Evolutionary conservation across 139 green algal genomes (phyloP).

Genomic region (Nannochloris sp.): DNA sequence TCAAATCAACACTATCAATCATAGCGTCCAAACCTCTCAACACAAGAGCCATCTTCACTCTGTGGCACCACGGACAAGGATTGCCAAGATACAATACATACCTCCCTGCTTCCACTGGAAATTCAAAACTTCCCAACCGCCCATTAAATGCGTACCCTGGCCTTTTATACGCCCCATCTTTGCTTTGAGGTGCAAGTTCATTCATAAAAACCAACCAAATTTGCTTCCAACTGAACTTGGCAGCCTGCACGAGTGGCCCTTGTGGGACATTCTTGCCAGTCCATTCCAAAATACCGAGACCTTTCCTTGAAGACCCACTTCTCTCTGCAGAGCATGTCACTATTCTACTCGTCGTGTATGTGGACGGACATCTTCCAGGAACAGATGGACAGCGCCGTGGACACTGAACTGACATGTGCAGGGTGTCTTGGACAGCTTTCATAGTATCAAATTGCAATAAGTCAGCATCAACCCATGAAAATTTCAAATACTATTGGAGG

Average conservation of each 20-base stretch:
- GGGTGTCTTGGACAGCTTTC: too few species aligned
- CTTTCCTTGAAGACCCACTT: conserved; percentile 4
- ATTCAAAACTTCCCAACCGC: conserved; percentile 40
- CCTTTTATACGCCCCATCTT: conserved; percentile 59
- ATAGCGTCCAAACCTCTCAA: conserved; percentile 39
- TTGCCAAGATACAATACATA: conserved; percentile 90
- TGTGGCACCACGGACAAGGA: conserved; percentile 93
- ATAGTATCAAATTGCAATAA: too few species aligned
- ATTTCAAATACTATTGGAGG: too few species aligned
- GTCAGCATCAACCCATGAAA: too few species aligned
- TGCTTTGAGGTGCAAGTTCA: conserved; percentile 79
- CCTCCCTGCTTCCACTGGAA: conserved; percentile 38
- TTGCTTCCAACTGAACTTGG: conserved; percentile 58
- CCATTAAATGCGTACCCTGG: conserved; percentile 61
- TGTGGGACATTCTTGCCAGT: conserved; percentile 60
- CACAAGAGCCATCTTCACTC: conserved; percentile 62
- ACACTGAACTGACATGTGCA: too few species aligned
- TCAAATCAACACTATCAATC: conserved; percentile 9
- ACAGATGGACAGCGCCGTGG: too few species aligned
- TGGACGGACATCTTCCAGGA: too few species aligned
- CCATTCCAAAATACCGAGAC: conserved; percentile 59
- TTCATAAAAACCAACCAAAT: conserved; percentile 69
- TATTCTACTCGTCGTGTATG: not conserved
- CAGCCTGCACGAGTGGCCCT: conserved; percentile 55
- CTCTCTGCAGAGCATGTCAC: not conserved